A percentile compares a stretch with the other conserved stretches of the same genome.
These are phyloP conservation scores for Geum urbanum DNA, from an alignment of 306 rosid species.

Conservation along the genomic window DNA sequence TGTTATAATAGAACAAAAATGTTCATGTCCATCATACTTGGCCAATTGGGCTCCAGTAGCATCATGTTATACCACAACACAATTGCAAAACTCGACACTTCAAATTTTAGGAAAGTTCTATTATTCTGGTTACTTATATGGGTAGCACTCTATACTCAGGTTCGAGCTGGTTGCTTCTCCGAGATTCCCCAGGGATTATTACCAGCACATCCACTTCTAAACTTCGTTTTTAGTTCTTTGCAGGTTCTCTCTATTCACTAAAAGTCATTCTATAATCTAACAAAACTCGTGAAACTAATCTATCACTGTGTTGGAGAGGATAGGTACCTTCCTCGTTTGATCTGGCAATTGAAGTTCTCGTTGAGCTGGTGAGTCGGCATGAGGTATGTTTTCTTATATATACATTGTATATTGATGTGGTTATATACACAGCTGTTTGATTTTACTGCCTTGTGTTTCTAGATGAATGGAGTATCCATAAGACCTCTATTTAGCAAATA, in stretches of 20 bases:
- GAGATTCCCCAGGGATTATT: constrained; percentile 75
- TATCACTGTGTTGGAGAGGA: constrained; percentile 31
- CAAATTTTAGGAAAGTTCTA: not conserved
- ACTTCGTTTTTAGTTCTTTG: constrained; percentile 74
- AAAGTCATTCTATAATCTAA: constrained; percentile 20
- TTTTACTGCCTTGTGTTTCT: not conserved
- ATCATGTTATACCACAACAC: not conserved
- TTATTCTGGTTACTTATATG: constrained; percentile 3
- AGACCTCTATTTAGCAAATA: not conserved
- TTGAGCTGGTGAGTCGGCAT: constrained; percentile 80
- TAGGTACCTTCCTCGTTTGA: constrained; percentile 75
- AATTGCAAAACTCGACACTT: constrained; percentile 3
- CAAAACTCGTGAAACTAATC: constrained; percentile 16
- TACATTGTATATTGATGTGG: not conserved
- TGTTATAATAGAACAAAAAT: not conserved
- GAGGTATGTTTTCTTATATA: constrained; percentile 55
- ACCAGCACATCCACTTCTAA: constrained; percentile 80
- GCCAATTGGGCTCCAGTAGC: not conserved
- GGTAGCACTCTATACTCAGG: constrained; percentile 43
- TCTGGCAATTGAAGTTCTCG: constrained; percentile 90
- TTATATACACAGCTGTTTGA: not conserved
- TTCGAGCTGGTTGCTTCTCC: constrained; percentile 92
- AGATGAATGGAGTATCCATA: not conserved
- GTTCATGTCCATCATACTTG: not conserved
- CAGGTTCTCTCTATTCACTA: constrained; percentile 49